Conservation (phyloP, 2,329 filamentous ascomycete species). For the Metarhizium sp. region DNA sequence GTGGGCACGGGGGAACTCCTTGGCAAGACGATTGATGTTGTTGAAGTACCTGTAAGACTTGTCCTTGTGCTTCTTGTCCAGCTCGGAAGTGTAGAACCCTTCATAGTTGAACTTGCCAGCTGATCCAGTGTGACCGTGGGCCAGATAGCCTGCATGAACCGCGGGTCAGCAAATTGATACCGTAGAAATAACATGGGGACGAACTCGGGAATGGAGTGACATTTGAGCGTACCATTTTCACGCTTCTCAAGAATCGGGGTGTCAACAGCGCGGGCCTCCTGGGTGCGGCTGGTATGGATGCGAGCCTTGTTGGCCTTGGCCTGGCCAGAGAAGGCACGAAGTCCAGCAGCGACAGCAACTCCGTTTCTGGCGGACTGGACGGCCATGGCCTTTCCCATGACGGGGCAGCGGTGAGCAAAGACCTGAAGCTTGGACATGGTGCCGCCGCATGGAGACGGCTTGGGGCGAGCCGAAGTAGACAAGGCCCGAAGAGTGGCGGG, state of each 20-base stretch:
- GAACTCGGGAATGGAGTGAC: background rate
- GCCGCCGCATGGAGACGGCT: conserved; percentile 68
- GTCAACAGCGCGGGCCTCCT: conserved; percentile 72
- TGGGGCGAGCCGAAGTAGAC: conserved; percentile 61
- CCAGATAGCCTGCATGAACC: background rate
- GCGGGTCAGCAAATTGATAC: background rate
- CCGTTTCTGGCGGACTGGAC: conserved; percentile 61
- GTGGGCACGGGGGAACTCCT: conserved; percentile 92
- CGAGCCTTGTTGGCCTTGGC: conserved; percentile 54
- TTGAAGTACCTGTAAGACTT: conserved; percentile 99
- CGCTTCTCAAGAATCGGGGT: conserved; percentile 36
- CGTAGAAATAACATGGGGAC: background rate
- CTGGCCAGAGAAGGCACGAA: conserved; percentile 42
- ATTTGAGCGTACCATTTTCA: conserved; percentile 38
- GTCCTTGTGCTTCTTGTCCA: conserved; percentile 99
- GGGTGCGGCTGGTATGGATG: conserved; percentile 70
- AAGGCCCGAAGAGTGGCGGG: conserved; percentile 85
- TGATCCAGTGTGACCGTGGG: background rate
- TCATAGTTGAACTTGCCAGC: conserved; percentile 77
- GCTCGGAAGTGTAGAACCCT: conserved; percentile 73
- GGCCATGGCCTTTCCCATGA: conserved; percentile 96
- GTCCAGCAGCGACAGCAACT: conserved; percentile 33
- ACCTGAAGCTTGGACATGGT: conserved; percentile 97
- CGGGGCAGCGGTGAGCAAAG: conserved; percentile 86
- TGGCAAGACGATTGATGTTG: conserved; percentile 97